Conservation (phyloP, 2,329 filamentous ascomycete genomes). For the Leptographium flavum region DNA sequence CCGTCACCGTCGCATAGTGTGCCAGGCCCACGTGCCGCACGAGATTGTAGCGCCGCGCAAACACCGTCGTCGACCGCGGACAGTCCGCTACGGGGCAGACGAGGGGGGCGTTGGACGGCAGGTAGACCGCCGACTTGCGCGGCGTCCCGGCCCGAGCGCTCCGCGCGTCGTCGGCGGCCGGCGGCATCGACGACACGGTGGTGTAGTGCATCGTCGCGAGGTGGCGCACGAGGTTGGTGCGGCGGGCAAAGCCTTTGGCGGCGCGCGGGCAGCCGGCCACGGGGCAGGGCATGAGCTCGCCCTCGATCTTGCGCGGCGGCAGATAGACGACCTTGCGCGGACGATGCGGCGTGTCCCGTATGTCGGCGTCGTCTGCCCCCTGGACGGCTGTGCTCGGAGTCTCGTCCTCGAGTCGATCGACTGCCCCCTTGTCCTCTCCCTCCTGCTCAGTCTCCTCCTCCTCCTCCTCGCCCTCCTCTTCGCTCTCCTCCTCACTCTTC, state of each 20-base stretch:
- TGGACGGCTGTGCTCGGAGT: background rate
- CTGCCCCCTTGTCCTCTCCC: too few species aligned
- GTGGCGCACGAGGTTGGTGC: conserved; percentile 25
- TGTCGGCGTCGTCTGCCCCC: background rate
- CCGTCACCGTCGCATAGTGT: conserved; percentile 17
- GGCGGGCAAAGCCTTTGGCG: conserved; percentile 21
- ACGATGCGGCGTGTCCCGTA: background rate
- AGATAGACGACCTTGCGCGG: background rate
- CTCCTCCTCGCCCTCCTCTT: background rate
- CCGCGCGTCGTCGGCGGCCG: background rate
- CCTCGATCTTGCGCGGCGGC: background rate
- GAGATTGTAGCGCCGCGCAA: conserved; percentile 21
- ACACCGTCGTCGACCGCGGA: conserved; percentile 20
- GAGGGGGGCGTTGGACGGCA: too few species aligned
- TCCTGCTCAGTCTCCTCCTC: background rate
- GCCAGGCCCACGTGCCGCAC: conserved; percentile 28
- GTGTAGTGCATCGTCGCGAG: conserved; percentile 18
- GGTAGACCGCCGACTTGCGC: background rate
- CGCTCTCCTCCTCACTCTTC: background rate
- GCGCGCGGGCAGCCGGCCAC: conserved; percentile 11
- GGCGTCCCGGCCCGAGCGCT: too few species aligned
- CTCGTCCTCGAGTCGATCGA: background rate
- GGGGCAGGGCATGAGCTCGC: background rate
- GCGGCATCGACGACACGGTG: background rate
- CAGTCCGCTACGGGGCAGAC: conserved; percentile 20